These are phyloP conservation scores for Endocalyx cinctus DNA, from an alignment of 2,329 filamentous ascomycete genomes.

Conservation along the genomic window DNA sequence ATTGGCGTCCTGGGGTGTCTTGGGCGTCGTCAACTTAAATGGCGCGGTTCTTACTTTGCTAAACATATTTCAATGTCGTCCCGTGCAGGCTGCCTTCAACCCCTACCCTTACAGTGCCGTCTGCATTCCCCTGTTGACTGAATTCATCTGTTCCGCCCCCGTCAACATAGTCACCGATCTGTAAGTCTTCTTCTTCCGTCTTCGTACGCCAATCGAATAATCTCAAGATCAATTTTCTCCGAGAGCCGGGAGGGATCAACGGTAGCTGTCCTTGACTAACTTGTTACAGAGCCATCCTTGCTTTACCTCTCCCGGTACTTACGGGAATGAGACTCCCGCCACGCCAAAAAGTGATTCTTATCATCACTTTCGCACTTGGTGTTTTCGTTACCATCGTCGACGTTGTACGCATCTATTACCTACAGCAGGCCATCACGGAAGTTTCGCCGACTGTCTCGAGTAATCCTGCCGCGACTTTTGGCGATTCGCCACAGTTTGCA, in stretches of 20 bases:
- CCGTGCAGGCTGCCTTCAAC: constrained; percentile 66
- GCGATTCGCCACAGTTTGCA: constrained; percentile 48
- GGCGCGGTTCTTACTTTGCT: constrained; percentile 77
- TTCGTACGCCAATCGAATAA: too few species aligned
- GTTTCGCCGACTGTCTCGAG: constrained; percentile 32
- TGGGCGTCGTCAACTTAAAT: constrained; percentile 73
- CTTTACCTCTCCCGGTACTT: constrained; percentile 82
- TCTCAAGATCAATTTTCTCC: too few species aligned
- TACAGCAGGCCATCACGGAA: constrained; percentile 64
- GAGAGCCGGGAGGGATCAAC: too few species aligned
- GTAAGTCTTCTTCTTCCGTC: too few species aligned
- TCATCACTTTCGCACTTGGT: constrained; percentile 81
- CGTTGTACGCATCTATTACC: constrained; percentile 83
- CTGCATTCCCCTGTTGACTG: constrained; percentile 56
- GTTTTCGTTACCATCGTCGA: constrained; percentile 86
- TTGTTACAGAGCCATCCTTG: constrained; percentile 82
- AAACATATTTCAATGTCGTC: constrained; percentile 82
- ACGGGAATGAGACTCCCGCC: constrained; percentile 79
- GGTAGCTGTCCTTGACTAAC: too few species aligned
- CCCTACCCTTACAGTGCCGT: constrained; percentile 26
- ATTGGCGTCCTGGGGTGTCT: constrained; percentile 74
- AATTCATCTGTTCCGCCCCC: constrained; percentile 72
- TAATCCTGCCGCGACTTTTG: constrained; percentile 42
- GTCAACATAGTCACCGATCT: constrained; percentile 91
- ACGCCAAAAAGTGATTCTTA: constrained; percentile 82